Evolutionary conservation across 805 yeast species (phyloP).

Genomic region (Candida xyloterini): DNA sequence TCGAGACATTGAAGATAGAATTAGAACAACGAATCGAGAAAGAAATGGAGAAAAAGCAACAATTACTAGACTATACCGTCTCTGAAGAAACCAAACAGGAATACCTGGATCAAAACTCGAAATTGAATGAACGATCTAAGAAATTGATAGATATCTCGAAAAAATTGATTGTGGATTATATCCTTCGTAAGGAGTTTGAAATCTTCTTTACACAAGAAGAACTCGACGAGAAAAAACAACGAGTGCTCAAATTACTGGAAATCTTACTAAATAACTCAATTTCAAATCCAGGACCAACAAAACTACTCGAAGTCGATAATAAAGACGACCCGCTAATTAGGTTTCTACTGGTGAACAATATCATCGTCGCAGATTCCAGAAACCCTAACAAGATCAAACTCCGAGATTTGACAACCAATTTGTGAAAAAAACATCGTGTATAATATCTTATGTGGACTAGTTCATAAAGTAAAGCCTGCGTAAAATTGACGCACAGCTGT

Average conservation of each 20-base stretch:
- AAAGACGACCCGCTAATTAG: slow-evolving; percentile 35
- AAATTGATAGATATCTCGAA: slow-evolving; percentile 26
- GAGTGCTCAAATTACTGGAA: slow-evolving; percentile 30
- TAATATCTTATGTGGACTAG: slow-evolving; percentile 15
- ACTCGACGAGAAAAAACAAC: slow-evolving; percentile 20
- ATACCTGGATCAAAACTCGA: slow-evolving; percentile 11
- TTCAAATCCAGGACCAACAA: slow-evolving; percentile 12
- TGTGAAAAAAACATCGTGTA: slow-evolving; percentile 12
- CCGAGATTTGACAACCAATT: slow-evolving; percentile 22
- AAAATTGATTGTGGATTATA: slow-evolving; percentile 27
- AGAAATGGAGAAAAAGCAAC: slow-evolving; percentile 8
- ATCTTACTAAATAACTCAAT: slow-evolving; percentile 31
- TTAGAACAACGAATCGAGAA: slow-evolving; percentile 8
- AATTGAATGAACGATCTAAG: slow-evolving; percentile 20
- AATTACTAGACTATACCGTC: slow-evolving; percentile 5
- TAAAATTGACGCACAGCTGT: slow-evolving; percentile 44
- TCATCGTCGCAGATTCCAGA: slow-evolving; percentile 27
- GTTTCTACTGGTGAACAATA: slow-evolving; percentile 28
- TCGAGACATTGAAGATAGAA: slow-evolving; percentile 9
- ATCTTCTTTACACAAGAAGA: slow-evolving; percentile 21
- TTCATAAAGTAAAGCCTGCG: slow-evolving; percentile 44
- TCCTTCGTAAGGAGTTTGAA: slow-evolving; percentile 26
- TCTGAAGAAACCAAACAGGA: slow-evolving; percentile 2
- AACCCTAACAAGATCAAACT: slow-evolving; percentile 29
- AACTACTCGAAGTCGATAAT: slow-evolving; percentile 26